A percentile compares a stretch with the other conserved stretches of the same genome.
Conservation (phyloP, 164 flowering plant genomes). For the Pachysandra terminalis region DNA sequence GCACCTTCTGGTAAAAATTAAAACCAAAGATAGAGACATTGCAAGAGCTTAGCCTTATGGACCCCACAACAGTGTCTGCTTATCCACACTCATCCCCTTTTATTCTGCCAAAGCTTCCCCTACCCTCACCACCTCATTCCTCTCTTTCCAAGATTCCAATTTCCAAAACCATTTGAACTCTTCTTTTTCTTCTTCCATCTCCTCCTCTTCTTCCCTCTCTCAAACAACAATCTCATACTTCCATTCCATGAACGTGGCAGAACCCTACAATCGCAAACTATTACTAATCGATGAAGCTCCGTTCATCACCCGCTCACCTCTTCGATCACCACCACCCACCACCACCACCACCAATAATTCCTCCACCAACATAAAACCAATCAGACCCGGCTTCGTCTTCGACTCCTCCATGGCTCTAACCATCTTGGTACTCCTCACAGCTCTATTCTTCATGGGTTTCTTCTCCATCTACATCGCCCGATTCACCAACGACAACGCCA, state of each 20-base stretch:
- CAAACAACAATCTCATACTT: not conserved
- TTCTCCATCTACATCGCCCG: constrained; percentile 66
- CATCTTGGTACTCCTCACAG: constrained; percentile 45
- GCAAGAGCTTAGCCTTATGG: too few species aligned
- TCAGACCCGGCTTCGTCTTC: constrained; percentile 11
- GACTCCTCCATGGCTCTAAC: constrained; percentile 60
- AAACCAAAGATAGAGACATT: too few species aligned
- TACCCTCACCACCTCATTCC: not conserved
- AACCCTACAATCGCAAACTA: constrained; percentile 13
- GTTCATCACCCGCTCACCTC: not conserved
- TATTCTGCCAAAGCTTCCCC: too few species aligned
- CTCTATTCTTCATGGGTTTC: constrained; percentile 72
- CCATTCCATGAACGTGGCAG: not conserved
- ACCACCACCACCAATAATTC: not conserved
- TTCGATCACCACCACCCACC: not conserved
- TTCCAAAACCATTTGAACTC: too few species aligned
- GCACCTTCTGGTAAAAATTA: too few species aligned
- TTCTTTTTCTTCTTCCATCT: too few species aligned
- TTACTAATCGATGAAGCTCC: not conserved
- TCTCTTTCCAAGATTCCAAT: too few species aligned
- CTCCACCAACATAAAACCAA: constrained; percentile 1
- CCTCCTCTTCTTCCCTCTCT: too few species aligned
- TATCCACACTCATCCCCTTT: too few species aligned
- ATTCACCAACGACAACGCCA: constrained; percentile 23
- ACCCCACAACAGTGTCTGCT: too few species aligned